These are phyloP conservation scores for Coprinellus aureogranulatus DNA, from an alignment of 768 basidiomycete genomes.

Conservation along the genomic window DNA sequence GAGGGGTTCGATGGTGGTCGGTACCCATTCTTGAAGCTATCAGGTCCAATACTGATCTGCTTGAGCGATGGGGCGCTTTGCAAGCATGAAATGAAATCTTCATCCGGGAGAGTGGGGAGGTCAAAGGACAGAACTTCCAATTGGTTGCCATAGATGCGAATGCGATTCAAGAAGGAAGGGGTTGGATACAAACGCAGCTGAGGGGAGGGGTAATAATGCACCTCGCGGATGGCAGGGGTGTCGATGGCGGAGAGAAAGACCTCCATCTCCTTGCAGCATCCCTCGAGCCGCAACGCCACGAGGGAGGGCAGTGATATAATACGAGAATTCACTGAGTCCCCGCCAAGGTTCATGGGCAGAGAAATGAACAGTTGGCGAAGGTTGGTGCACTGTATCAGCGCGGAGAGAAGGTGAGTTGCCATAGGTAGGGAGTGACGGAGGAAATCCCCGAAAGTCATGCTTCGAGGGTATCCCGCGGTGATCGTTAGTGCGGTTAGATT, in stretches of 20 bases:
- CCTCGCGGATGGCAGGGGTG: neutral
- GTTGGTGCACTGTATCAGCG: neutral
- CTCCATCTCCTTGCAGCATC: neutral
- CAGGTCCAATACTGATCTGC: neutral
- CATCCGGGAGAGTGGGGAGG: neutral
- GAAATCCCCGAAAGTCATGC: neutral
- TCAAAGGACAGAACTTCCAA: neutral
- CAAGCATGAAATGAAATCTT: neutral
- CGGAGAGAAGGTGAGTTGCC: neutral
- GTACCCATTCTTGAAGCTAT: no score
- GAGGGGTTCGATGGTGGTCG: no score
- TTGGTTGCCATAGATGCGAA: neutral
- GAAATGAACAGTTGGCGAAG: neutral
- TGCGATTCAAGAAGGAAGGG: neutral
- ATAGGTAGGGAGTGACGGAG: neutral
- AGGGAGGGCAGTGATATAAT: neutral
- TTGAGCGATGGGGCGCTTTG: neutral
- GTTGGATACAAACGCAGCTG: neutral
- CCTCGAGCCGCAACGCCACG: neutral
- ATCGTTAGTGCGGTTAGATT: neutral
- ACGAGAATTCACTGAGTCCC: neutral
- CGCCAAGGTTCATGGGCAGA: neutral
- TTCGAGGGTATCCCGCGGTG: neutral
- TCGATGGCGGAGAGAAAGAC: neutral
- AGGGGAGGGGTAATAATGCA: neutral